Evolutionary conservation across 2,329 filamentous ascomycete genomes (phyloP), one percentile per base, ranked within the genome.

Genomic region (Aspergillus piperis): DNA sequence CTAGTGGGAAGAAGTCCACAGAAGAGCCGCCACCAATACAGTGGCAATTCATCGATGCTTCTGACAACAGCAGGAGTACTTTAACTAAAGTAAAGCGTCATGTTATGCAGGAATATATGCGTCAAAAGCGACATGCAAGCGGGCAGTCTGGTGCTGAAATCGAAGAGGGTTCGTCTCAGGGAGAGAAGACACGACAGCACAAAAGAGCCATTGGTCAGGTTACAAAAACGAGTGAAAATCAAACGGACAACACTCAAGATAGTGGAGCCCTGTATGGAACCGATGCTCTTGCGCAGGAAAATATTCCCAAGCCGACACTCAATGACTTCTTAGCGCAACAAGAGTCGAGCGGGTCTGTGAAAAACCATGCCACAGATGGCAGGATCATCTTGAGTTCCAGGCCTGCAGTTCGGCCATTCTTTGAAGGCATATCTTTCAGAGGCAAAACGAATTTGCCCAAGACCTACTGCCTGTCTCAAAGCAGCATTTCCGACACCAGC

Each of bases 31-130:
- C 62, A 54, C 66, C 62, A 36, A 65, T 58, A 49, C 70, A 72
- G 32, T 78, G 76, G 70, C 75, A 77, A 60, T 79, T 79, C 57
- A 77, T 78, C 56, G 76, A 79, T 61, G 68, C 72, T 58, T 77
- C 73, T 8, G 68, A 72, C 54, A 72, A 75, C 48, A 72, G 69
- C 54, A 68, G 74, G 21, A 68, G 62, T 51, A 78, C 77, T 44
- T 63, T 76, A 47, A 78, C 75, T 1, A 73, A 72, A 61, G 76
- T 78, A 39, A 78, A 77, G 54, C 75, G 76, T 21, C 77, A 79
- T 75, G 76, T 78, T 6, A 78, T 78, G 77, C 74, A 77, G 60
- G 75, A 78, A 54, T 77, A 73, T 62, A 75, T 78, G 68, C 74
- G 74, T 19, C 74, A 77, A 49, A 78, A 77, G 57, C 66, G 59